phyloP scores from a whole-genome alignment of 179 eudicot genomes.

The Gypsophila paniculata region DNA sequence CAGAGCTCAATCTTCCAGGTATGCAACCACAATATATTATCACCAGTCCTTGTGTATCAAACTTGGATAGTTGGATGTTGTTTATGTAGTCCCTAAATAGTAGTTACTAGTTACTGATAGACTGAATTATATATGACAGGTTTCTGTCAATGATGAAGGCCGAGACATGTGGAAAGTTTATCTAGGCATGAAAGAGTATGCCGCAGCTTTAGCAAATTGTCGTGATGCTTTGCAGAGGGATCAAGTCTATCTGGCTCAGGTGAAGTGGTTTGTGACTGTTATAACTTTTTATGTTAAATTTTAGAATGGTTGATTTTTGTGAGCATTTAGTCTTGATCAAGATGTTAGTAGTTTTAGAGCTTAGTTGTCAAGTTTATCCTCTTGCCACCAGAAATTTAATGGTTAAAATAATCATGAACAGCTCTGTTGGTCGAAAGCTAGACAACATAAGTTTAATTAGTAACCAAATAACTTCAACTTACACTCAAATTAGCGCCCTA shows the following conservation, averaged over 20 bases:
- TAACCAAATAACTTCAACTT: neutral
- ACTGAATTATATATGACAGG: conserved; percentile 42
- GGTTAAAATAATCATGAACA: neutral
- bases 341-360: neutral
- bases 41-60: conserved; percentile 11
- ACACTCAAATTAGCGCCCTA: neutral
- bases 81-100: conserved; percentile 13
- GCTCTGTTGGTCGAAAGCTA: neutral
- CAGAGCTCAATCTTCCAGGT: conserved; percentile 94
- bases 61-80: neutral
- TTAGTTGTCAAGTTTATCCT: conserved; percentile 8
- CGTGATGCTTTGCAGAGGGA: conserved; percentile 90
- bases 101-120: conserved; percentile 14
- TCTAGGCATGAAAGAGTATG: conserved; percentile 76
- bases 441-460: neutral
- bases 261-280: conserved; percentile 16
- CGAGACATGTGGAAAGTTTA: conserved; percentile 99
- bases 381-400: neutral
- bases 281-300: neutral
- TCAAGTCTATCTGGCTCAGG: conserved; percentile 97
- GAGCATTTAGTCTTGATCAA: neutral
- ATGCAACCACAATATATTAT: conserved; percentile 8
- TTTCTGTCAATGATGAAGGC: conserved; percentile 90
- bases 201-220: conserved; percentile 85
- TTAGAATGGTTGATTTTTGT: conserved; percentile 3